Evolutionary conservation across 768 basidiomycete genomes (phyloP), one percentile per base, ranked within the genome.

Genomic region (Tylopilus rubrobrunneus): DNA sequence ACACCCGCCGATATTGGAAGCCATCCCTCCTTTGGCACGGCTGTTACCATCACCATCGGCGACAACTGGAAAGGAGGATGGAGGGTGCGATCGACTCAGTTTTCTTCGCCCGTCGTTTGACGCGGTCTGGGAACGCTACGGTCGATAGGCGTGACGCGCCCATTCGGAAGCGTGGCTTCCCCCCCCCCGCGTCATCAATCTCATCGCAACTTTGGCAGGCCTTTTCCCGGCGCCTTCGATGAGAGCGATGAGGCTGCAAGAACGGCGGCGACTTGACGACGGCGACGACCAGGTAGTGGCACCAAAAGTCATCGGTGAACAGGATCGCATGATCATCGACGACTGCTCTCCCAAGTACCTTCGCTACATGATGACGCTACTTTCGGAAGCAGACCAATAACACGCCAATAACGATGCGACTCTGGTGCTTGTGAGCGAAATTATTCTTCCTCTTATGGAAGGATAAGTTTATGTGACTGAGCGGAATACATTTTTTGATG

Each of bases 51-150:
- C 71, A 43, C 63, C 73, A 12, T 55, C 71, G 37, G 60, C 69
- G 17, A 51, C 60, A 42, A 29, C 43, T 23, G 58, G 58, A 6
- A 45, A 45, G 15, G 64, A 62, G 34, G 58, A 63, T 8, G 70
- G 47, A 55, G 68, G 19, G 46, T 45, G 31, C 25, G 66, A 55
- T 61, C 69, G 37, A 44, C 45, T 2, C 5, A 5, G 5, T 5
- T 5, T 65, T 8, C 66, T 62, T 14, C 64, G 62, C 37, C 64
- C 62, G 87, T 45, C 87, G 96, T 9, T 70, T 79, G 52, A 93
- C 93, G 1, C 88, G 96, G 51, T 90, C 89, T 33, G 95, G 95
- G 4, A 81, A 90, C 28, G 66, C 85, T 14, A 74, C 83, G 57
- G 61, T 96, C 15, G 93, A 97, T 71, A 81, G 96, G 46, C 81